Conservation (phyloP, 2,329 filamentous ascomycete genomes). For the Scedosporium aurantiacum region DNA sequence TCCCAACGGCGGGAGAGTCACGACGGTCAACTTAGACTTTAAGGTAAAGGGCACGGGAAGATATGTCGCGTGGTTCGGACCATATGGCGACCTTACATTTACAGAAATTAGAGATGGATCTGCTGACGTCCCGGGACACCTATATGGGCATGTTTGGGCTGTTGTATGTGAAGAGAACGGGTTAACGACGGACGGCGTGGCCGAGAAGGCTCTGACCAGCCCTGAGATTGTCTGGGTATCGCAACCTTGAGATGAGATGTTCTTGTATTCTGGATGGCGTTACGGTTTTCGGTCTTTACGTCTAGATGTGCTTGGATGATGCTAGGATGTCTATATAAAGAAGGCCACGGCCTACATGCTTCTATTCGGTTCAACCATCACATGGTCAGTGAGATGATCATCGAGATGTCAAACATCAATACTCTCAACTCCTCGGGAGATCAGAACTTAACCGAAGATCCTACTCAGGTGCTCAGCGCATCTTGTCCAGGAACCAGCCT, state of each 20-base stretch:
- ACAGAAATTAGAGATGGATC: conserved; percentile 15
- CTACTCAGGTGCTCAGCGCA: no score
- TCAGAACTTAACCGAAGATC: no score
- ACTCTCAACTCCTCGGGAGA: no score
- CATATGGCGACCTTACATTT: conserved; percentile 23
- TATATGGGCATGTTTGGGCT: conserved; percentile 25
- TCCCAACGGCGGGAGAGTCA: conserved; percentile 7
- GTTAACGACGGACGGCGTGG: conserved; percentile 12
- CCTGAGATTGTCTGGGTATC: conserved; percentile 24
- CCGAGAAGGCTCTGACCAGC: conserved; percentile 19
- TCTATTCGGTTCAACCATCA: no score
- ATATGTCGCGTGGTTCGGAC: conserved; percentile 25
- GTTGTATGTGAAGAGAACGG: conserved; percentile 19
- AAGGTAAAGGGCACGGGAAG: conserved; percentile 33
- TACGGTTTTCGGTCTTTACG: not conserved
- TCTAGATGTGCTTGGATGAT: not conserved
- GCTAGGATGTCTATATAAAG: not conserved
- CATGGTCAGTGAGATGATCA: no score
- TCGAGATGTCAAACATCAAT: no score
- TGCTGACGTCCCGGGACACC: conserved; percentile 17
- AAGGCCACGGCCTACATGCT: not conserved
- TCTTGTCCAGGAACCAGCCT: not conserved
- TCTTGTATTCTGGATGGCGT: not conserved
- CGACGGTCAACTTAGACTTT: conserved; percentile 58
- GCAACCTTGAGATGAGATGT: conserved; percentile 5